Evolutionary conservation across 2,329 filamentous ascomycete genomes (phyloP), one percentile per base, ranked within the genome.

Genomic region (Dactylellina parvicollis): DNA sequence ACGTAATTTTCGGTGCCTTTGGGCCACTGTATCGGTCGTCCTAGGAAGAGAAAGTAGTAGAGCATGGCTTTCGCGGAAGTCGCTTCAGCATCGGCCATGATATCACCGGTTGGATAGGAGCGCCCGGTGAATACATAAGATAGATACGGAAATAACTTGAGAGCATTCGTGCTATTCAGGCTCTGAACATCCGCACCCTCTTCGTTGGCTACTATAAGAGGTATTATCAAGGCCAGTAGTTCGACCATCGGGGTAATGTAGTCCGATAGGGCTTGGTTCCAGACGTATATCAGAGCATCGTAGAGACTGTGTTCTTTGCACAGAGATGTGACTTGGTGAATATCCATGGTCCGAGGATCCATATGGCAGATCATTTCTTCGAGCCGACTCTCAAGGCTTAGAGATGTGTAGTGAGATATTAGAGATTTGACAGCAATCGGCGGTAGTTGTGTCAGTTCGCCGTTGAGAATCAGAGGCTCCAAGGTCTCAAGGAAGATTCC

Each of bases 351-450:
- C 12, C 87, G 84, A 0, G 94, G 96, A 77, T 96, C 90, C 82
- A 99, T 89, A 75, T 94, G 89, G 80, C 94, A 98, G 30, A 99
- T 90, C 80, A 98, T 90, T 81, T 98, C 94, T 81, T 99, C 96
- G 5, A 99, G 84, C 9, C 90, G 88, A 73, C 86, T 86, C 76
- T 93, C 89, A 77, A 90, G 87, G 49, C 91, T 91, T 73, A 88
- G 89, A 38, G 84, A 85, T 16, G 92, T 90, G 79, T 91, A 98
- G 79, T 96, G 88, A 8, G 86, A 86, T 32, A 98, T 91, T 79
- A 98, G 84, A 56, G 91, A 87, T 80, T 98, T 97, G 75, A 98
- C 87, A 4, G 95, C 89, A 2, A 87, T 86, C 0, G 95, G 92
- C 4, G 95, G 95, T 5, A 97, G 83, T 4, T 86, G 84, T 2